Evolutionary conservation across 345 rosid species (phyloP).

Genomic region (Lagerstroemia speciosa): DNA sequence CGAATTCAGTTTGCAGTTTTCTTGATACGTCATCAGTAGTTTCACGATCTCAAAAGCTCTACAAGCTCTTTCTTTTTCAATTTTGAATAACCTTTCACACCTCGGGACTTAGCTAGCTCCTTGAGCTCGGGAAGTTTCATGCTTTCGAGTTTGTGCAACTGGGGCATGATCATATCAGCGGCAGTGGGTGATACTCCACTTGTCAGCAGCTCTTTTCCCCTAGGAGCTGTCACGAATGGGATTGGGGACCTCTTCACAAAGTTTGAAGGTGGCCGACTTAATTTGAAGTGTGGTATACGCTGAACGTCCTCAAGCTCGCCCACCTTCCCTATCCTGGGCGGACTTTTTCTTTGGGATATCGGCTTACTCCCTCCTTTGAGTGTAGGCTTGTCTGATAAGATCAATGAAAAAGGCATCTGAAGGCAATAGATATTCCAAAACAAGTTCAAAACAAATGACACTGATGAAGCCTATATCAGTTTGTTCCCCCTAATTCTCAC

Average conservation of each 20-base stretch:
- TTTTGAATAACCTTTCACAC: conserved; percentile 52
- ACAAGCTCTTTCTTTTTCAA: conserved; percentile 52
- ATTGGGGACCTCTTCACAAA: conserved; percentile 36
- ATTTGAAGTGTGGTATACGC: conserved; percentile 6
- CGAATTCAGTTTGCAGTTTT: too few relatives aligned
- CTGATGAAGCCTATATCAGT: background rate
- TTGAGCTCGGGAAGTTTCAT: conserved; percentile 62
- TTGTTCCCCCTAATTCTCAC: background rate
- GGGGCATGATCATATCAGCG: conserved; percentile 2
- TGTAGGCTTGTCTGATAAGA: conserved; percentile 9
- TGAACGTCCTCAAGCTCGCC: background rate
- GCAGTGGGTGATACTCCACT: conserved; percentile 8
- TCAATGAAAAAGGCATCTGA: background rate
- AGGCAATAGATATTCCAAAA: background rate
- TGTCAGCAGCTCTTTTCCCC: too few relatives aligned
- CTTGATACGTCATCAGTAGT: background rate
- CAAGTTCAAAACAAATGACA: background rate
- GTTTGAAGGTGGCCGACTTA: conserved; percentile 31
- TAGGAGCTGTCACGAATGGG: conserved; percentile 20
- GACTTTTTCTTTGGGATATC: conserved; percentile 6
- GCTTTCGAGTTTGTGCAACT: conserved; percentile 24
- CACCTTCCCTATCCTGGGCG: conserved; percentile 8
- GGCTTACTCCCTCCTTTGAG: conserved; percentile 1
- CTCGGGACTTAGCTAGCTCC: conserved; percentile 55
- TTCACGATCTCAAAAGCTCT: conserved; percentile 24